A percentile compares a stretch with the other conserved stretches of the same genome.
Evolutionary conservation across 441 rosid genomes (phyloP).

Genomic region (Adansonia rubrostipa): DNA sequence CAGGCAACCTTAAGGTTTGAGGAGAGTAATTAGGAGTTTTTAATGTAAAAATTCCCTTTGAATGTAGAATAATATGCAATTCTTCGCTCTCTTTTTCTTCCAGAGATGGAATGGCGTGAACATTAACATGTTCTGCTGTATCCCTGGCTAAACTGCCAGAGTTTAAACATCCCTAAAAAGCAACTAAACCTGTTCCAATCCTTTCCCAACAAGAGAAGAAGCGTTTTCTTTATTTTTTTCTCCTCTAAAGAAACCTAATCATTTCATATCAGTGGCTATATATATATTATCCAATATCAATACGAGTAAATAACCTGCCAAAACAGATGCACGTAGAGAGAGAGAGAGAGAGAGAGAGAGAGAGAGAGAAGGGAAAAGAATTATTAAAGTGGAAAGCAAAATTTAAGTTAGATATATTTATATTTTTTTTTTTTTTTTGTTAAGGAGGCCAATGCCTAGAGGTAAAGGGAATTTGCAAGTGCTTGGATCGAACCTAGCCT

Average conservation of each 20-base stretch:
- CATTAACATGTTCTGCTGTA: neutral
- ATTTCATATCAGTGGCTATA: neutral
- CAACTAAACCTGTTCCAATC: neutral
- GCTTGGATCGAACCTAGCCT: neutral
- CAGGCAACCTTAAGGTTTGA: constrained; percentile 10
- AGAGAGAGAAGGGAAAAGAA: neutral
- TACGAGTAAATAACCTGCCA: neutral
- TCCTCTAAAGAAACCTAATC: neutral
- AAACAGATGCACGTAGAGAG: neutral
- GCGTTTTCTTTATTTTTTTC: neutral
- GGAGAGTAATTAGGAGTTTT: constrained; percentile 6
- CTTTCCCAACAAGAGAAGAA: neutral
- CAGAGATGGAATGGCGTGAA: neutral
- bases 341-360: neutral
- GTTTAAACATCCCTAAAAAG: constrained; percentile 12
- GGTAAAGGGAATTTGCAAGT: neutral
- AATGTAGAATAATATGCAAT: neutral
- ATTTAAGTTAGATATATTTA: no score
- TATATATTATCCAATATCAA: neutral
- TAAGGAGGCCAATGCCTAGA: neutral
- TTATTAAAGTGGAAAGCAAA: neutral
- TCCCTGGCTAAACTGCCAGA: neutral
- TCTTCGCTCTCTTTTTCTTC: neutral
- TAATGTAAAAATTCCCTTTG: neutral
- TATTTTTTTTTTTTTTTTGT: no score